Evolutionary conservation across 2,329 filamentous ascomycete species (phyloP).

Genomic region (Penicillium sp.): DNA sequence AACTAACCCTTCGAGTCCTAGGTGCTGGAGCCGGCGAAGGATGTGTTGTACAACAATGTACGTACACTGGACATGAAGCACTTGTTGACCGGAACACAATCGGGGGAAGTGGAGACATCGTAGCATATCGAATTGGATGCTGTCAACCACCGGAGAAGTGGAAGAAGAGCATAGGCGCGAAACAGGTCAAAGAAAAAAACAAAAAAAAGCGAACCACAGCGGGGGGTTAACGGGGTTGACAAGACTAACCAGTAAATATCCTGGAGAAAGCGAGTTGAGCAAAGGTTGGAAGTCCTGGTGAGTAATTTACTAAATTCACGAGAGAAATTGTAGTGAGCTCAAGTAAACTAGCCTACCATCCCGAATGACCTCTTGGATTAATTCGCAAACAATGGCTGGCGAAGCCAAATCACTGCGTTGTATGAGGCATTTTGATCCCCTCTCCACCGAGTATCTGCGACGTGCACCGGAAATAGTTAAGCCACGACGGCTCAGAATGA

Average conservation of each 20-base stretch:
- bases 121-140: constrained; percentile 7
- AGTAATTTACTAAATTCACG: background rate
- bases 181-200: background rate
- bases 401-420: background rate
- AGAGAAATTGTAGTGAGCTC: background rate
- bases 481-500: constrained; percentile 5
- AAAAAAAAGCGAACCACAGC: background rate
- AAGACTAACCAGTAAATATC: background rate
- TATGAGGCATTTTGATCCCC: constrained; percentile 27
- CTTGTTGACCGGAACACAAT: constrained; percentile 18
- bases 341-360: background rate
- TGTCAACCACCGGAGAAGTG: background rate
- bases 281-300: background rate
- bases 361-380: background rate
- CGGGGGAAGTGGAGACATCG: constrained; percentile 16
- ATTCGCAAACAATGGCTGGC: background rate
- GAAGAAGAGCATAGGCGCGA: background rate
- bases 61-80: background rate
- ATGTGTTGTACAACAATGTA: constrained; percentile 1
- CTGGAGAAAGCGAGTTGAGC: background rate
- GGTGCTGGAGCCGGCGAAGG: background rate
- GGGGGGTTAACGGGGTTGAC: background rate
- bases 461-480: constrained; percentile 10
- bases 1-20: constrained; percentile 1
- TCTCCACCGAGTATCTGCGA: constrained; percentile 12